Base-by-base conservation (phyloP, 192 early-diverging fungal genomes). In the Coemansia javaensis region DNA sequence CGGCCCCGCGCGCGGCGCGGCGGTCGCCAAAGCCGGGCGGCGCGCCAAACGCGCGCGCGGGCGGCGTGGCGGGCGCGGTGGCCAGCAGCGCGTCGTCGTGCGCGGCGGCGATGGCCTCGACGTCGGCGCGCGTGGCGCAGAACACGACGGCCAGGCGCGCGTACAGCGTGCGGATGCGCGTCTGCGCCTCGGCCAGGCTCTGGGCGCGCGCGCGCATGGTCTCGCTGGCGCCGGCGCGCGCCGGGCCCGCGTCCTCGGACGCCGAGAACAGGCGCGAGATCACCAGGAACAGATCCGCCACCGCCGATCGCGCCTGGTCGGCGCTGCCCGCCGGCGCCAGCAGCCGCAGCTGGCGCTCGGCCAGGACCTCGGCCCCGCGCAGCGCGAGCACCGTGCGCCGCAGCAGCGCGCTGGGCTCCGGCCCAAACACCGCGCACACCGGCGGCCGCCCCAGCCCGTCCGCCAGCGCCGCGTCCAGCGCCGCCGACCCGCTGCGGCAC, bases 271-370 rank as follows among this genome's bases (percentile, higher is more conserved):
- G 17, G 8, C 59, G 59, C 28, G 44, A 35, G 5, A 61, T 11
- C 7, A 59, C 50, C 23, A 50, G 28, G 17, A 66, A 66, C 4
- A 69, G 44, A 12, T 62, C 59, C 6, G 47, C 33, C 1, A 62
- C 57, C 18, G 49, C 32, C 11, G 57, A 48, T 17, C 48, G 46
- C 4, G 65, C 65, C 48, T 60, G 47, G 32, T 68, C 65, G 12
- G 57, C 47, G 21, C 48, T 54, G 44, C 48, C 34, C 46, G 47
- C 38, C n/a, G 67, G 55, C 23, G 47, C 51, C 41, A 71, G 35
- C 4, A 71, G 67, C 24, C 60, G 40, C 8, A 63, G 48, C 48
- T 71, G 59, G 15, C 67, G 50, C 20, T 56, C 52, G 16, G 60
- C 52, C 46, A 71, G 41, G 1, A 55, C 36, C 25, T 63, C 60